A percentile compares a stretch with the other conserved stretches of the same genome.
These are phyloP conservation scores for Elasticomyces elasticus DNA, from an alignment of 495 filamentous ascomycete species.

Conservation along the genomic window DNA sequence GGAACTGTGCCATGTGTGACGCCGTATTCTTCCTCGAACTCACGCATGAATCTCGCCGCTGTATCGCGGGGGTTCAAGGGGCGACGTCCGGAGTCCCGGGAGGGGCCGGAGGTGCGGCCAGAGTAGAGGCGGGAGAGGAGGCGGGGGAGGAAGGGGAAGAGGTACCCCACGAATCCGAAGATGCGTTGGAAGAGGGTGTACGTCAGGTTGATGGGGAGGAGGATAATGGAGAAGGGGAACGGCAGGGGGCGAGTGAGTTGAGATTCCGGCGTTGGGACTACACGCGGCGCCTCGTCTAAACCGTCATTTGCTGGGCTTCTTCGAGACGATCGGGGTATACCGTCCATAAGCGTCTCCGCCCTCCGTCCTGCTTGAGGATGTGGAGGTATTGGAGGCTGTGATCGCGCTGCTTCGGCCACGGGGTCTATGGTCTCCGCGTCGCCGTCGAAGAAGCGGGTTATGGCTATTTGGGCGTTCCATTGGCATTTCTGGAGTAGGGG, in stretches of 20 bases:
- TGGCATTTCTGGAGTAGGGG: conserved; percentile 72
- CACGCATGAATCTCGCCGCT: conserved; percentile 73
- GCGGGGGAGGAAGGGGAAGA: conserved; percentile 79
- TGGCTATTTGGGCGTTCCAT: conserved; percentile 96
- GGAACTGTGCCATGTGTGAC: conserved; percentile 44
- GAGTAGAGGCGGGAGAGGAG: conserved; percentile 40
- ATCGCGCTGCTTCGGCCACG: conserved; percentile 56
- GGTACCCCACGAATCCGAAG: conserved; percentile 54
- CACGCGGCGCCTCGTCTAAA: conserved; percentile 61
- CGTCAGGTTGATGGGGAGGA: conserved; percentile 71
- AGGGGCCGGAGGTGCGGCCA: conserved; percentile 26
- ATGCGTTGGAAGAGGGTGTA: conserved; percentile 56
- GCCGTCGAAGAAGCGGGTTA: conserved; percentile 95
- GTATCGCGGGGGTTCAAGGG: conserved; percentile 75
- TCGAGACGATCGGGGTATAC: conserved; percentile 30
- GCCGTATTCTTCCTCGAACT: conserved; percentile 91
- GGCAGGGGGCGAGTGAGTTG: conserved; percentile 57
- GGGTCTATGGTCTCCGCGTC: conserved; percentile 67
- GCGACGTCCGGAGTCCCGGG: conserved; percentile 55
- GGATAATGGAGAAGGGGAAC: conserved; percentile 62
- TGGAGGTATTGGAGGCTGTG: conserved; percentile 48
- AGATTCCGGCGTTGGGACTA: conserved; percentile 62
- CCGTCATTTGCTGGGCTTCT: conserved; percentile 20
- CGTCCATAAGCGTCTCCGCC: conserved; percentile 60
- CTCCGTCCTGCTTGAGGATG: conserved; percentile 50